Conservation (phyloP, 73 alveolate species). For the Durusdinium trenchii region DNA sequence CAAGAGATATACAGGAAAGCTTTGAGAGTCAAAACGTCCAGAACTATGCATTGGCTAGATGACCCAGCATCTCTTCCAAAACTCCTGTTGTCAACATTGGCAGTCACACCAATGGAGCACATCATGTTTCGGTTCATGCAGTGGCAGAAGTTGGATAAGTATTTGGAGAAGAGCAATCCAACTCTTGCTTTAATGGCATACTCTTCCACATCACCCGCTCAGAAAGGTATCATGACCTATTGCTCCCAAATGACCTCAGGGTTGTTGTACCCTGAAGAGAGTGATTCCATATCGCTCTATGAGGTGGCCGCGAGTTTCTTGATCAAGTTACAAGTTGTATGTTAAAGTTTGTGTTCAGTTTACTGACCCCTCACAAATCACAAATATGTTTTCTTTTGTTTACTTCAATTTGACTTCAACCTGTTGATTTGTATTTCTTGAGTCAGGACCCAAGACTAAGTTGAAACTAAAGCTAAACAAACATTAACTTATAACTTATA, state of each 20-base stretch:
- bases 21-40: background rate
- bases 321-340: background rate
- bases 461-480: background rate
- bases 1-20: background rate
- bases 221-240: background rate
- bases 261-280: background rate
- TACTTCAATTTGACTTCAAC: no score
- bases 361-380: no score
- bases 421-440: no score
- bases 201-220: background rate
- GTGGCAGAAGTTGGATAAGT: background rate
- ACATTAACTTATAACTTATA: no score
- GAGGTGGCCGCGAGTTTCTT: background rate
- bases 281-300: background rate
- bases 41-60: background rate
- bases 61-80: background rate
- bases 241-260: background rate
- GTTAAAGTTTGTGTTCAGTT: no score
- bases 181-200: background rate
- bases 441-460: background rate
- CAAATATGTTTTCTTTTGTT: no score
- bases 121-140: constrained; percentile 13
- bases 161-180: background rate
- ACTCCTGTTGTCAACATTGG: background rate
- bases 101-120: constrained; percentile 7